Conservation (phyloP, 2,329 filamentous ascomycete species). For the Nemania serpens region DNA sequence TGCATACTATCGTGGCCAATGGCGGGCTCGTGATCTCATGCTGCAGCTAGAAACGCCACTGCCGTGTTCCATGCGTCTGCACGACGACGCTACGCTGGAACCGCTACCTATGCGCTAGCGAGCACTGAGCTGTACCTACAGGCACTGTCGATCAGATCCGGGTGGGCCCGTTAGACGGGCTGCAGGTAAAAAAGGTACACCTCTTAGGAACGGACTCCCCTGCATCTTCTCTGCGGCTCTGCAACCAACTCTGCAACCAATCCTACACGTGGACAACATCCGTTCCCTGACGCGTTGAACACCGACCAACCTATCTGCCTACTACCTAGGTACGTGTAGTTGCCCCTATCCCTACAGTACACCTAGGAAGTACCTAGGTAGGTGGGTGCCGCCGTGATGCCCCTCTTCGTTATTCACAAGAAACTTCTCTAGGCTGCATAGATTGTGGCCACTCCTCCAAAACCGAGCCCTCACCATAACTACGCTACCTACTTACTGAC, state of each 20-base stretch:
- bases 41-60: conserved; percentile 24
- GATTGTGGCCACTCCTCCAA: no score
- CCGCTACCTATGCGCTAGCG: conserved; percentile 2
- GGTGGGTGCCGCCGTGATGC: no score
- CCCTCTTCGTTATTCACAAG: no score
- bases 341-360: not conserved
- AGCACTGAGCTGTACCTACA: not conserved
- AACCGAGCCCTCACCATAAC: no score
- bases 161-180: conserved; percentile 4
- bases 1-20: conserved; percentile 8
- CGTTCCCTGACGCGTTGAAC: conserved; percentile 1
- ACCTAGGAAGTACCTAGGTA: no score
- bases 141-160: conserved; percentile 17
- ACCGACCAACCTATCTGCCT: no score
- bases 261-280: conserved; percentile 8
- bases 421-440: no score
- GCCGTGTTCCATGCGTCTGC: conserved; percentile 13
- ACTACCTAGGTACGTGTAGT: not conserved
- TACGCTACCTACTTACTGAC: not conserved
- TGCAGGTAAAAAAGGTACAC: conserved; percentile 4
- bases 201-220: conserved; percentile 7
- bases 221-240: conserved; percentile 24
- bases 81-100: no score
- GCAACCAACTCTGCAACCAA: conserved; percentile 21
- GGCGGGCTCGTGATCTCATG: not conserved